Conservation (phyloP, 2,329 filamentous ascomycete genomes). For the Zasmidium angulare region DNA sequence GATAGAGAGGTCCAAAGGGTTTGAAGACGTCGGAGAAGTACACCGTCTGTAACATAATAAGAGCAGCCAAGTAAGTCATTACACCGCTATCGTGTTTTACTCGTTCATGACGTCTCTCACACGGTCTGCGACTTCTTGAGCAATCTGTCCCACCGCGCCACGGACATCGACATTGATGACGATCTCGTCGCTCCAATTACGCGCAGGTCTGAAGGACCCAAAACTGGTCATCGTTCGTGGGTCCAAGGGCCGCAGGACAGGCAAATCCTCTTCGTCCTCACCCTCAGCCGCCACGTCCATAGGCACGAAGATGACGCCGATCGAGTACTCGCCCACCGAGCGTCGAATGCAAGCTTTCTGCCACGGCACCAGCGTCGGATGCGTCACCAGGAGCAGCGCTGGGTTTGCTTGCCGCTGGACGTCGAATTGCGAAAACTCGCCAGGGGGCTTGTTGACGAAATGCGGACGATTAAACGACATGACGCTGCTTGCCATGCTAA, state of each 20-base stretch:
- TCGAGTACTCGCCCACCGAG: constrained; percentile 7
- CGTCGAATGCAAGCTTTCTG: constrained; percentile 8
- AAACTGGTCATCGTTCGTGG: constrained; percentile 11
- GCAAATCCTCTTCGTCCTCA: constrained; percentile 8
- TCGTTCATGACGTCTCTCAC: constrained; percentile 7
- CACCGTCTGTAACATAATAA: no score
- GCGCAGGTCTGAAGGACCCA: not conserved
- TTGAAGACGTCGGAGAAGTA: no score
- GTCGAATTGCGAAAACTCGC: not conserved
- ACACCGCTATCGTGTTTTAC: not conserved
- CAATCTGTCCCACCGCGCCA: constrained; percentile 1
- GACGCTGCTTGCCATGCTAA: constrained; percentile 4
- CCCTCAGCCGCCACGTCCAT: constrained; percentile 1
- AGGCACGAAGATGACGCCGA: constrained; percentile 14
- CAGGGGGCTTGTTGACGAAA: constrained; percentile 4
- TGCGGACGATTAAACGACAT: not conserved
- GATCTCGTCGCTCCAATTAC: constrained; percentile 7
- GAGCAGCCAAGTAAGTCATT: no score
- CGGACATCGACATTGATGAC: constrained; percentile 2
- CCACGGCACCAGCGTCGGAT: constrained; percentile 8
- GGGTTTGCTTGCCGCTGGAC: not conserved
- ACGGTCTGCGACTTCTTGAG: constrained; percentile 2
- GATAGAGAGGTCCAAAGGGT: no score
- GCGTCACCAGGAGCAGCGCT: constrained; percentile 9
- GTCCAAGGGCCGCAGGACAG: constrained; percentile 7